Evolutionary conservation across 148 eudicot genomes (phyloP), one percentile per base, ranked within the genome.

Genomic region (Vaccinium myrtillus): DNA sequence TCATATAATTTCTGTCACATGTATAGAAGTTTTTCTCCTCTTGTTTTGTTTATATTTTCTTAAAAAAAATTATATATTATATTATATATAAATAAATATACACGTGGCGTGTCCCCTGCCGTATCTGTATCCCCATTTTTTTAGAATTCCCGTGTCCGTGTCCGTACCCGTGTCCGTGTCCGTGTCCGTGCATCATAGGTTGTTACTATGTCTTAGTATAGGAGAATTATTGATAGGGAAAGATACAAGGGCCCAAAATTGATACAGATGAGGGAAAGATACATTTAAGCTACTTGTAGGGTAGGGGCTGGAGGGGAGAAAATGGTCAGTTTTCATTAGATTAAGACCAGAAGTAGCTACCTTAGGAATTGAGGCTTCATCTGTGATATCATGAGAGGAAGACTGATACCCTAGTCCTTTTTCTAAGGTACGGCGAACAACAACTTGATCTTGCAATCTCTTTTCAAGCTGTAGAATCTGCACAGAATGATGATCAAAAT

Each of bases 391-490:
- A 76, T 83, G 87, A 65, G 92, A 86, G 46, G 92, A 92, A 73
- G 94, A 77, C 51, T 87, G 87, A 84, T 91, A 93, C 81, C 98
- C 98, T 84, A 96, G 84, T 74, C 97, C 97, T 81, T 86, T 93
- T 83, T 94, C 98, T 78, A 96, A 87, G 82, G 97, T 90, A 86
- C 92, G 87, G 10, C 98, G 97, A 36, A 93, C 92, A 58, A 84
- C 90, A 77, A 96, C 93, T 89, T 96, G 99, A 56, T 89, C 90
- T 76, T 93, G 93, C 78, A 96, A 88, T 88, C 95, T 92, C 87
- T 93, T 93, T 90, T 96, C 99, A 2, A 96, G 95, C 79, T 88
- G 92, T 84, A 90, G 79, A 90, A 96, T 96, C 99, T 96, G 92
- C 79, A 85, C 3, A 43, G 32, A 59, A 50, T 32, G 54, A 54